These are phyloP conservation scores for Curvularia lunata DNA, from an alignment of 2,329 filamentous ascomycete genomes.

Conservation along the genomic window DNA sequence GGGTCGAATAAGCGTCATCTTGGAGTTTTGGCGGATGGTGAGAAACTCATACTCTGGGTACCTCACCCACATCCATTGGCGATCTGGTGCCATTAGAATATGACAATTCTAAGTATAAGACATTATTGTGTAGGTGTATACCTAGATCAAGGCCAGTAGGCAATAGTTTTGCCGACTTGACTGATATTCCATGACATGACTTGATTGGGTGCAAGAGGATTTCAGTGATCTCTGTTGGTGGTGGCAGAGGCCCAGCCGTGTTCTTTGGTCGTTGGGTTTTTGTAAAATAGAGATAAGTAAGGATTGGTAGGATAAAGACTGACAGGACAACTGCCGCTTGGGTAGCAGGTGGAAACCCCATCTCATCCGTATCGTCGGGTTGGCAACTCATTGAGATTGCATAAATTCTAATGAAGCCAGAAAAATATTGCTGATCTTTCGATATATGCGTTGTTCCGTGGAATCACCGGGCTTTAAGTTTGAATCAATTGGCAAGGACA, in stretches of 20 bases:
- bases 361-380: slow-evolving; percentile 15
- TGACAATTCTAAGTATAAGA: no score
- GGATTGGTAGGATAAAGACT: slow-evolving; percentile 39
- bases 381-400: not conserved
- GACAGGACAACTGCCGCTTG: slow-evolving; percentile 35
- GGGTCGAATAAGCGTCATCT: slow-evolving; percentile 69
- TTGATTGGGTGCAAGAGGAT: slow-evolving; percentile 70
- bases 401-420: not conserved
- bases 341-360: slow-evolving; percentile 34
- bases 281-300: slow-evolving; percentile 40
- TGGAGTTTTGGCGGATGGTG: slow-evolving; percentile 66
- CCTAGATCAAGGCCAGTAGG: slow-evolving; percentile 64
- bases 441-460: not conserved
- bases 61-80: slow-evolving; percentile 71
- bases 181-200: slow-evolving; percentile 67
- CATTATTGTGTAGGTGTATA: no score
- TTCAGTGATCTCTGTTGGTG: slow-evolving; percentile 52
- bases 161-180: slow-evolving; percentile 59
- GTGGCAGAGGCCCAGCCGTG: slow-evolving; percentile 38
- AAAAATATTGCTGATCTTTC: not conserved
- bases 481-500: not conserved
- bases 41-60: slow-evolving; percentile 62
- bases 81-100: slow-evolving; percentile 51
- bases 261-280: slow-evolving; percentile 19
- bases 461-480: not conserved